These are phyloP conservation scores for Diaporthe ampelina DNA, from an alignment of 2,329 filamentous ascomycete species.

Conservation along the genomic window DNA sequence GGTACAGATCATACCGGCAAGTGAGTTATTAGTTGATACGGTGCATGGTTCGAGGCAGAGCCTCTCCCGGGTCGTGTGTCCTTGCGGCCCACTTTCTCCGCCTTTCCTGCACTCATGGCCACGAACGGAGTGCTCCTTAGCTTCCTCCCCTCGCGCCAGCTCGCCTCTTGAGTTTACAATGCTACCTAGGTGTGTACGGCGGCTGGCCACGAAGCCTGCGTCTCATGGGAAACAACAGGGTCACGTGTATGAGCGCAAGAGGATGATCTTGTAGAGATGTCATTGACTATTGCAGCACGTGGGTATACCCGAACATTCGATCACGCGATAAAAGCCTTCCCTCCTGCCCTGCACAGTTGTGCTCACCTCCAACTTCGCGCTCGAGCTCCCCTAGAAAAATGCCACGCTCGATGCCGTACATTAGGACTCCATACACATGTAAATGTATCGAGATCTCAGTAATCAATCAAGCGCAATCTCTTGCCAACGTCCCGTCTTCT, in stretches of 20 bases:
- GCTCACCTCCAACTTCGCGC: not conserved
- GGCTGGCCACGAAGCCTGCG: not conserved
- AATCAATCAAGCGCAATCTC: slow-evolving; percentile 79
- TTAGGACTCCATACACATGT: not conserved
- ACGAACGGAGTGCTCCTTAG: not conserved
- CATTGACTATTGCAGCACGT: not conserved
- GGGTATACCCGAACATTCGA: not conserved
- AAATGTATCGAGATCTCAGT: slow-evolving; percentile 57
- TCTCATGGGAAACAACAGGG: too few relatives aligned
- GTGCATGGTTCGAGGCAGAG: not conserved
- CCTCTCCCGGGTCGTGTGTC: too few relatives aligned
- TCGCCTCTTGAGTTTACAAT: not conserved
- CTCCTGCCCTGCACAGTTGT: not conserved
- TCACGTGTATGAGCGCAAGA: too few relatives aligned
- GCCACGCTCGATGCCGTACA: not conserved
- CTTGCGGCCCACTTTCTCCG: too few relatives aligned
- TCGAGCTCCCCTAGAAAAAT: not conserved
- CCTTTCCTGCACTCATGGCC: not conserved
- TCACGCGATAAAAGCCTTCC: not conserved
- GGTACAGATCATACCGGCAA: not conserved
- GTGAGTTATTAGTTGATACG: not conserved
- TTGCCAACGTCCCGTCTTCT: slow-evolving; percentile 79
- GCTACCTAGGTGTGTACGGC: not conserved
- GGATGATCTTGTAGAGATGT: not conserved
- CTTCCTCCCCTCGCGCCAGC: not conserved